These are phyloP conservation scores for Calocybe gambosa DNA, from an alignment of 1,284 basidiomycete genomes.

Conservation along the genomic window DNA sequence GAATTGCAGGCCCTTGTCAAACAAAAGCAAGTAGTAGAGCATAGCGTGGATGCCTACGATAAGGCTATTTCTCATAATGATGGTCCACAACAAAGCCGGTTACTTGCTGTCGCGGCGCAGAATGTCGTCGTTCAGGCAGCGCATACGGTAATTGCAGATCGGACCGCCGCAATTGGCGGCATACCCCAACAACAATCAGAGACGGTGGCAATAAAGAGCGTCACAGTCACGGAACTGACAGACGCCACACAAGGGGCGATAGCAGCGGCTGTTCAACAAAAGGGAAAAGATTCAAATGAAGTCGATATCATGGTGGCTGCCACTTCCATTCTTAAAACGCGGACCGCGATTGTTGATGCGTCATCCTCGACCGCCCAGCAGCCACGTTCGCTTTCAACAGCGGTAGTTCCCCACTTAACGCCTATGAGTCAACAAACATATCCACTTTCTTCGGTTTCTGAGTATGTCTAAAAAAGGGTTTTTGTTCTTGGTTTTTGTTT, in stretches of 20 bases:
- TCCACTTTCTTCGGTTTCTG: constrained; percentile 30
- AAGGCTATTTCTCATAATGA: constrained; percentile 45
- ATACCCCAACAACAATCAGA: constrained; percentile 29
- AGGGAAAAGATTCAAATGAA: constrained; percentile 54
- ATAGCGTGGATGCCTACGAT: constrained; percentile 71
- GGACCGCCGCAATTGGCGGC: constrained; percentile 30
- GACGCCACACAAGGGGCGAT: constrained; percentile 71
- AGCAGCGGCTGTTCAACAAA: constrained; percentile 60
- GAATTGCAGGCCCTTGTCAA: constrained; percentile 65
- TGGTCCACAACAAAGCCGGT: constrained; percentile 33
- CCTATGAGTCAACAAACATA: constrained; percentile 19
- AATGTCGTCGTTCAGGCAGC: constrained; percentile 76
- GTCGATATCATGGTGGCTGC: constrained; percentile 65
- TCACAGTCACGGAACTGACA: constrained; percentile 72
- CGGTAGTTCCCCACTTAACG: constrained; percentile 17
- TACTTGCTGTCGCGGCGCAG: constrained; percentile 64
- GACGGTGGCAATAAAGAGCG: constrained; percentile 43
- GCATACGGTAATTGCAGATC: constrained; percentile 42
- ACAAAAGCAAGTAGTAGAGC: constrained; percentile 72
- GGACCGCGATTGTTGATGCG: constrained; percentile 15
- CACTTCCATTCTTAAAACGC: constrained; percentile 45
- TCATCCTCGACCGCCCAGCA: constrained; percentile 12
- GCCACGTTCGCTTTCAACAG: constrained; percentile 15
- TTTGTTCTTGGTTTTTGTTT: constrained; percentile 17
- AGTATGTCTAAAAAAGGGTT: constrained; percentile 31